A percentile compares a stretch with the other conserved stretches of the same genome.
These are phyloP conservation scores for Inga leiocalycina DNA, from an alignment of 306 rosid genomes.

Conservation along the genomic window DNA sequence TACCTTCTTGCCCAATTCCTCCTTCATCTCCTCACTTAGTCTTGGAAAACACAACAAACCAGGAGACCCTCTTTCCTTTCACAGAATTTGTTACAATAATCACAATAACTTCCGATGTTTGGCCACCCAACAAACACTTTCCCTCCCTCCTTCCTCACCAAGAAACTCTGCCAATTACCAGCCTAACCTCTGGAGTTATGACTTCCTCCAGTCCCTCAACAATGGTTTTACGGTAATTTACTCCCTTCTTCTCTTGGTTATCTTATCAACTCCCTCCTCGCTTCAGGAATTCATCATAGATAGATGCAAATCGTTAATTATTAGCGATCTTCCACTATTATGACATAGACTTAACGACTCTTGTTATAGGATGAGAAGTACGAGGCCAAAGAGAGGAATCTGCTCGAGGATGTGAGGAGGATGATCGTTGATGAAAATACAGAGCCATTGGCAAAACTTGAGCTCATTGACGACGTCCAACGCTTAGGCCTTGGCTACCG, in stretches of 20 bases:
- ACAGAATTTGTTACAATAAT: background rate
- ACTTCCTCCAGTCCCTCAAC: constrained; percentile 53
- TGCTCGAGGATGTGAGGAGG: constrained; percentile 40
- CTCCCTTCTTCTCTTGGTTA: background rate
- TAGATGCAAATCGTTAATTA: no score
- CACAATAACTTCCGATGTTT: constrained; percentile 20
- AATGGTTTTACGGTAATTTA: constrained; percentile 34
- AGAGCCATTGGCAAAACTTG: constrained; percentile 23
- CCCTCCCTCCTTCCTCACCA: background rate
- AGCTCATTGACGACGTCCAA: constrained; percentile 42
- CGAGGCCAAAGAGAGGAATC: constrained; percentile 7
- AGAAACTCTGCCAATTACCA: constrained; percentile 54
- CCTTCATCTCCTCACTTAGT: background rate
- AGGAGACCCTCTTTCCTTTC: background rate
- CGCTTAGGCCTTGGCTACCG: constrained; percentile 43
- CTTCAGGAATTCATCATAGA: background rate
- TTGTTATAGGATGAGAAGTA: constrained; percentile 24
- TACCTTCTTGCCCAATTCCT: background rate
- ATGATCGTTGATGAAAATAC: constrained; percentile 40
- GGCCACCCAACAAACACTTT: background rate
- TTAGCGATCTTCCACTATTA: no score
- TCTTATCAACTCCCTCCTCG: background rate
- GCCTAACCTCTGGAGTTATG: constrained; percentile 49
- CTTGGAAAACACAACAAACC: background rate
- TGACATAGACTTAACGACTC: no score